Evolutionary conservation across 495 filamentous ascomycete genomes (phyloP).

Genomic region (Podospora fimiseda): DNA sequence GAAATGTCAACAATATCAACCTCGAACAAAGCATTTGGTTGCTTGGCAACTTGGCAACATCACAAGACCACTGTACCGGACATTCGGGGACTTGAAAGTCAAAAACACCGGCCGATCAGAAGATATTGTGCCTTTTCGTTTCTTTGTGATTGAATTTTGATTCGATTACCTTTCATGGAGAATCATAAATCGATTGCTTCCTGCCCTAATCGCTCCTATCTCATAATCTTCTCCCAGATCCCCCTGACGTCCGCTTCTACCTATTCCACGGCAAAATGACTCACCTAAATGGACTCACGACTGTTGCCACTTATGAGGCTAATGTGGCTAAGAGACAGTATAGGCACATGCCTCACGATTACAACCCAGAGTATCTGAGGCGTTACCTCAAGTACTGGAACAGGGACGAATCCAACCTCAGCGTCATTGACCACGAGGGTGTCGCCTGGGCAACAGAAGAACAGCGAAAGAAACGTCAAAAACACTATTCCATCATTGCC

Average conservation of each 20-base stretch:
- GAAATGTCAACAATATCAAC: slow-evolving; percentile 1
- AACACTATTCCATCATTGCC: slow-evolving; percentile 8
- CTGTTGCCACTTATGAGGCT: background rate
- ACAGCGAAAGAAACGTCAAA: slow-evolving; percentile 7
- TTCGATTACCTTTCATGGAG: no score
- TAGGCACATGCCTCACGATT: background rate
- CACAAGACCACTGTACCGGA: background rate
- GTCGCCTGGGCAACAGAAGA: slow-evolving; percentile 12
- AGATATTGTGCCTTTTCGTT: no score
- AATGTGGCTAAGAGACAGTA: background rate
- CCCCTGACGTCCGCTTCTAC: no score
- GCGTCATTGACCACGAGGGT: slow-evolving; percentile 6
- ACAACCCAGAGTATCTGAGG: background rate
- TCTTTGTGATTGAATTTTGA: no score
- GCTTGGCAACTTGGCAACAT: no score
- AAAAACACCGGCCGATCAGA: no score
- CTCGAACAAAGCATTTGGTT: background rate
- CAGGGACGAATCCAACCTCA: slow-evolving; percentile 1
- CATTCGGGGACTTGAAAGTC: background rate
- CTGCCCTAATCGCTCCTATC: background rate
- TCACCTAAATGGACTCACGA: background rate
- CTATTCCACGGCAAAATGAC: background rate
- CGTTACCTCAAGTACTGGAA: slow-evolving; percentile 10
- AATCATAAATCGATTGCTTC: no score
- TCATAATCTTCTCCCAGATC: no score